These are phyloP conservation scores for Aspergillus luchuensis DNA, from an alignment of 2,329 filamentous ascomycete species.

Conservation along the genomic window DNA sequence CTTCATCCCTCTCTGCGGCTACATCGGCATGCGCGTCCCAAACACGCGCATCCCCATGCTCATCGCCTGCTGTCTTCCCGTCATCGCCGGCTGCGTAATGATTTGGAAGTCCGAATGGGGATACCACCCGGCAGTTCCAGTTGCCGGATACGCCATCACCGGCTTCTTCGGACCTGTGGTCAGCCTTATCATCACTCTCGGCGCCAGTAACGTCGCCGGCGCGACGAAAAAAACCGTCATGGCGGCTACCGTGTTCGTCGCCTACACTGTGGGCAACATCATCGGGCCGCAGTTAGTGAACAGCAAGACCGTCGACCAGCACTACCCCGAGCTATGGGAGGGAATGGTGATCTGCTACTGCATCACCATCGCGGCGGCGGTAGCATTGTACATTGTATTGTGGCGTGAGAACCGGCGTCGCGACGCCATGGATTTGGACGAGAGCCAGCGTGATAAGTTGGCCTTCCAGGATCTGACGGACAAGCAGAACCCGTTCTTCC, in stretches of 20 bases:
- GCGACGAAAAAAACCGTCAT: conserved; percentile 78
- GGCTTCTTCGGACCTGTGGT: conserved; percentile 74
- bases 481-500: conserved; percentile 67
- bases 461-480: conserved; percentile 71
- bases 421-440: conserved; percentile 54
- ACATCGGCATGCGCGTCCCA: conserved; percentile 59
- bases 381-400: conserved; percentile 61
- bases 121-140: conserved; percentile 65
- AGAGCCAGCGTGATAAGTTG: conserved; percentile 63
- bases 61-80: conserved; percentile 67
- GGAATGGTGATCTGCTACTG: conserved; percentile 70
- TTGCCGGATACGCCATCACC: conserved; percentile 71
- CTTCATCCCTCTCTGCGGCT: conserved; percentile 67
- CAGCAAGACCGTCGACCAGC: conserved; percentile 63
- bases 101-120: conserved; percentile 71
- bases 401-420: conserved; percentile 60
- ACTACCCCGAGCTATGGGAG: conserved; percentile 72
- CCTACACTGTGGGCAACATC: conserved; percentile 76
- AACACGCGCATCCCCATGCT: conserved; percentile 69
- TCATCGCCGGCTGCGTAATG: conserved; percentile 72
- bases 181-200: conserved; percentile 60
- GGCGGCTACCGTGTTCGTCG: conserved; percentile 72
- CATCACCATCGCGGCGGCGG: conserved; percentile 64
- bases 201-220: conserved; percentile 70
- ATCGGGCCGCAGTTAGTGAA: conserved; percentile 72